Percentiles rank a stretch among this genome's conserved stretches.
These are phyloP conservation scores for Monoraphidium neglectum DNA, from an alignment of 139 green algal species.

Conservation along the genomic window DNA sequence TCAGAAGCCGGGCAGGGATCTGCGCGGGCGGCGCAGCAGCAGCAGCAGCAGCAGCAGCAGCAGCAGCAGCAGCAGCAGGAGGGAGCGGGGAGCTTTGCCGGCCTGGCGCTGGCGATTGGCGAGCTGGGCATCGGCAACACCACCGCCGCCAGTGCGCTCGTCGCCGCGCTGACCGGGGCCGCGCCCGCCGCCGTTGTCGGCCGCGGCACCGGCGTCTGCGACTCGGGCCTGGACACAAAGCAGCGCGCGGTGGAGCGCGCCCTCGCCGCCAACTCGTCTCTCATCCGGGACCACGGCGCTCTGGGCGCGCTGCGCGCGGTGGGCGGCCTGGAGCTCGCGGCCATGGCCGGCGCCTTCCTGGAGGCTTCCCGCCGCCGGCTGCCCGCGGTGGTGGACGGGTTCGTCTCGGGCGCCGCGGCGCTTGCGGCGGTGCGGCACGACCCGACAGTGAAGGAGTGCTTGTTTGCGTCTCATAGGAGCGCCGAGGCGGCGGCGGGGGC, in stretches of 20 bases:
- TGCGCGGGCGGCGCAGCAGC: not conserved
- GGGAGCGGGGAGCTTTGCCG: not conserved
- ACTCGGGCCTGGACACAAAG: constrained; percentile 41
- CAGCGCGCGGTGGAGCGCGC: constrained; percentile 20
- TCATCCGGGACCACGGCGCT: constrained; percentile 13
- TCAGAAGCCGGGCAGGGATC: too few species aligned
- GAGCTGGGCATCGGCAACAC: constrained; percentile 67
- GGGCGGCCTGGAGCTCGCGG: constrained; percentile 51
- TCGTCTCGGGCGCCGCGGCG: constrained; percentile 43
- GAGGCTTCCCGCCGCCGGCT: constrained; percentile 18
- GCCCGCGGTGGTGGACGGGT: constrained; percentile 46
- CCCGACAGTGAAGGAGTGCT: constrained; percentile 1
- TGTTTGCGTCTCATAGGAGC: constrained; percentile 48
- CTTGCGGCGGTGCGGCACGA: constrained; percentile 34
- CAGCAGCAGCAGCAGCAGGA: constrained; percentile 1
- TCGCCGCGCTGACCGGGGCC: constrained; percentile 37
- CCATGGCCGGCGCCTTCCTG: constrained; percentile 41
- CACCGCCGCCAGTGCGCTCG: constrained; percentile 42
- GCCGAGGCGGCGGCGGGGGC: constrained; percentile 34
- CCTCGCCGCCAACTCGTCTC: constrained; percentile 25
- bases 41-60: not conserved
- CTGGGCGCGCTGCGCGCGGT: constrained; percentile 35
- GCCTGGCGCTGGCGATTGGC: constrained; percentile 16
- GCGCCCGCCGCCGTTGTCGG: constrained; percentile 35
- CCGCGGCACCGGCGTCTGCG: constrained; percentile 44